phyloP scores from a whole-genome alignment of 305 asterid genomes.

The Nicotiana rustica region DNA sequence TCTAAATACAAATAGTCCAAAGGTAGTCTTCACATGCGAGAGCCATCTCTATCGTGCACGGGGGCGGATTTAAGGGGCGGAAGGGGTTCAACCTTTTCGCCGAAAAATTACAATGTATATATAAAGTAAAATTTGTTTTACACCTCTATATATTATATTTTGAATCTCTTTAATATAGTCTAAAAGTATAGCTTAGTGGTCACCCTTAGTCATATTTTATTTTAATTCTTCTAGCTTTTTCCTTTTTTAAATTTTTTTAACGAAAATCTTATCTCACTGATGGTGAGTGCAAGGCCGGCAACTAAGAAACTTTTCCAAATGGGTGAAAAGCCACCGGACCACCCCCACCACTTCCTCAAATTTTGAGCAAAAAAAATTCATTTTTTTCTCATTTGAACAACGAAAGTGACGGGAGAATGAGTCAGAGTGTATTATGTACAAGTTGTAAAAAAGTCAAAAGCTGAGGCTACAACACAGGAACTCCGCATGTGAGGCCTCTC shows the following conservation, averaged over 20 bases:
- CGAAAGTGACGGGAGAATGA: background rate
- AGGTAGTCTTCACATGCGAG: background rate
- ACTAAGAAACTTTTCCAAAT: background rate
- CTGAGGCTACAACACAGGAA: background rate
- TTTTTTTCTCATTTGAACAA: background rate
- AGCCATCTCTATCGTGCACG: background rate
- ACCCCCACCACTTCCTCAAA: background rate
- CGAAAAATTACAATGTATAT: too few species aligned
- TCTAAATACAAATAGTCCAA: background rate
- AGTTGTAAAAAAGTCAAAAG: background rate
- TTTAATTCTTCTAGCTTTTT: too few species aligned
- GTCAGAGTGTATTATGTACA: background rate
- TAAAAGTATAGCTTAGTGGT: too few species aligned
- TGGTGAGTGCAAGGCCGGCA: background rate
- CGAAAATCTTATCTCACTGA: too few species aligned
- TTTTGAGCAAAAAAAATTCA: background rate
- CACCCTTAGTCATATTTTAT: too few species aligned
- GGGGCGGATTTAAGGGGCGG: too few species aligned
- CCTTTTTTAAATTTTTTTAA: too few species aligned
- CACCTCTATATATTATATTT: too few species aligned
- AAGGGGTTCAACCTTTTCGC: too few species aligned
- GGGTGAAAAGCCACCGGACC: conserved; percentile 26
- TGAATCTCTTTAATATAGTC: too few species aligned
- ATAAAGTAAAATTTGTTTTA: too few species aligned
- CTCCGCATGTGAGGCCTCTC: background rate